Evolutionary conservation across 2,329 filamentous ascomycete genomes (phyloP), one percentile per base, ranked within the genome.

Genomic region (Trichophyton benhamiae): DNA sequence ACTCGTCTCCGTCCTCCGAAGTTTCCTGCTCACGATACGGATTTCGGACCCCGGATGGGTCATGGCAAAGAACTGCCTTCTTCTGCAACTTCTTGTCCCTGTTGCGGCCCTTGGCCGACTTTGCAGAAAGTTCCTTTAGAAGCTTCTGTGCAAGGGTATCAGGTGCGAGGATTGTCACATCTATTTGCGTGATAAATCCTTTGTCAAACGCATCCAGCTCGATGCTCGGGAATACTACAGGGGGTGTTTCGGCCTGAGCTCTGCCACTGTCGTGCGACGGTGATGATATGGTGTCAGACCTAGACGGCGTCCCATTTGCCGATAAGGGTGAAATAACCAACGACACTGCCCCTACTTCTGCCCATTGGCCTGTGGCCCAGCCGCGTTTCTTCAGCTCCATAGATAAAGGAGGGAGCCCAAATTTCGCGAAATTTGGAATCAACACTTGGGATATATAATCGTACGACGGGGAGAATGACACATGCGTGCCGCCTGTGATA

Each of bases 401-500:
- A 0, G 69, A 67, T 48, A 84, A 74, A 2, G 62, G 65, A 1
- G 80, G 79, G 13, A 84, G 71, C 3, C 82, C 81, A 38, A 85
- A 74, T 33, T 68, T 71, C 1, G 71, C 63, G 22, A 84, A 76
- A 61, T 79, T 80, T 0, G 83, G 83, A 1, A 80, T 66, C 4
- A 85, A 74, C 2, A 85, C 82, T 66, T 83, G 78, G 1, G 71
- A 63, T 8, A 82, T 71, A 65, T 84, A 85, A 57, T 85, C 83
- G 66, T 76, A 77, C 2, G 79, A 82, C 6, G 82, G 82, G 0
- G 80, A 79, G 36, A 73, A 76, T 0, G 78, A 78, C 1, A 82
- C 79, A 65, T 85, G 84, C 0, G 83, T 85, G 6, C 83, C 83
- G 4, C 83, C 83, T 7, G 72, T 78, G 41, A 85, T 76, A 1